Evolutionary conservation across 352 stramenopile genomes (phyloP), one percentile per base, ranked within the genome.

Genomic region (Pythium aphanidermatum): DNA sequence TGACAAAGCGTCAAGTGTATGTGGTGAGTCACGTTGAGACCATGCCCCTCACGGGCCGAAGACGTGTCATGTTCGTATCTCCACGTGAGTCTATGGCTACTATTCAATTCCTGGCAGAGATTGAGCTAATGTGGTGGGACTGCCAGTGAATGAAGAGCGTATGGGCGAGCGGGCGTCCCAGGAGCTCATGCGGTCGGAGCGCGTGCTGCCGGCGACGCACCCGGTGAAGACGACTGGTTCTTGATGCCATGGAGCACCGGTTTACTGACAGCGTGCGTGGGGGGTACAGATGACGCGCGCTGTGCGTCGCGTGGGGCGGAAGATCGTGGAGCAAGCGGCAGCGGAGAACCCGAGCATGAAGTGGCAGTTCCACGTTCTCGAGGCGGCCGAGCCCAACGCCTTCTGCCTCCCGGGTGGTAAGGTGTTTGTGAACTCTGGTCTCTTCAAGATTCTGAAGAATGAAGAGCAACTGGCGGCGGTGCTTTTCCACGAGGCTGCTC

Each of bases 361-460:
- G 44, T 89, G 76, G 76, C 62, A 68, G 41, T 88, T 88, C 40
- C 69, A 82, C 34, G 73, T 86, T 33, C 72, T 88, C 21, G 64
- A 83, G 25, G 65, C 70, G 13, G 65, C 68, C 27, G 73, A 85
- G 47, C 73, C 76, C 4, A 88, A 88, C 40, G 76, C 76, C 28
- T 88, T 88, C 39, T 88, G 76, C 34, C 53, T 88, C 16, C 73
- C 76, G 26, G 76, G 75, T 28, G 74, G 76, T 10, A 88, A 89
- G 52, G 69, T 89, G 2, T 89, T 85, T 40, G 73, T 89, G 5
- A 70, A 86, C 55, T 72, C 76, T 20, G 76, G 76, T 4, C 58
- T 89, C 9, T 89, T 89, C 57, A 82, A 82, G 34, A 55, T 84
- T 19, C 49, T 89, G 2, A 34, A 48, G 5, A 68, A 75, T 34